Conservation (phyloP, 306 rosid species). For the Inga laurina region DNA sequence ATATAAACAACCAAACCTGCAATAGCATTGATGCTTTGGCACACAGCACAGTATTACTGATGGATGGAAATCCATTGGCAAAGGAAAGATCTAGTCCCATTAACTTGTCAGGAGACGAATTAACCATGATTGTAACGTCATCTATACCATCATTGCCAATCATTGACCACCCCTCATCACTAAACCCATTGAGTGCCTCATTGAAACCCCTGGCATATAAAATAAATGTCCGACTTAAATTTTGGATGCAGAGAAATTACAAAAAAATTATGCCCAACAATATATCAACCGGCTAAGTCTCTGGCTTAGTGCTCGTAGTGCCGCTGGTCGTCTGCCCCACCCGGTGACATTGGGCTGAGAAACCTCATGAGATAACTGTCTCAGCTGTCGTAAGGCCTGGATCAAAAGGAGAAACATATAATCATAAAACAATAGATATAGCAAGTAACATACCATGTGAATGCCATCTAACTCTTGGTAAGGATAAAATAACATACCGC, state of each 20-base stretch:
- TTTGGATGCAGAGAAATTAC: neutral
- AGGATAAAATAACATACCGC: slow-evolving; percentile 47
- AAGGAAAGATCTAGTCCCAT: slow-evolving; percentile 23
- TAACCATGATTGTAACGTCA: slow-evolving; percentile 72
- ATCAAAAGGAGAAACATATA: neutral
- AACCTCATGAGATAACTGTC: slow-evolving; percentile 11
- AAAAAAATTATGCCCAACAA: neutral
- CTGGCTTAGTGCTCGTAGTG: slow-evolving; percentile 12
- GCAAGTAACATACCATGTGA: neutral
- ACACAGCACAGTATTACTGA: slow-evolving; percentile 56
- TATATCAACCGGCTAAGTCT: slow-evolving; percentile 14
- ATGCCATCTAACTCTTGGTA: neutral
- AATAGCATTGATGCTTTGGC: slow-evolving; percentile 94
- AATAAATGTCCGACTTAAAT: neutral
- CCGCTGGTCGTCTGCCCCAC: slow-evolving; percentile 19
- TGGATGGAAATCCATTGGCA: slow-evolving; percentile 20
- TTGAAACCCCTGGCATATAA: slow-evolving; percentile 66
- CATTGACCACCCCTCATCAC: slow-evolving; percentile 83
- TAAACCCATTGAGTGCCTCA: slow-evolving; percentile 87
- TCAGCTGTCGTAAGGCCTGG: slow-evolving; percentile 22
- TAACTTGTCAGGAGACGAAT: slow-evolving; percentile 65
- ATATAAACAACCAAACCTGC: slow-evolving; percentile 48
- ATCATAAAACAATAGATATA: neutral
- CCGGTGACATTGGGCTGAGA: slow-evolving; percentile 17
- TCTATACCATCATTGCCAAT: slow-evolving; percentile 77